Base-by-base conservation (phyloP, 495 filamentous ascomycete species). In the Tirmania nivea region DNA sequence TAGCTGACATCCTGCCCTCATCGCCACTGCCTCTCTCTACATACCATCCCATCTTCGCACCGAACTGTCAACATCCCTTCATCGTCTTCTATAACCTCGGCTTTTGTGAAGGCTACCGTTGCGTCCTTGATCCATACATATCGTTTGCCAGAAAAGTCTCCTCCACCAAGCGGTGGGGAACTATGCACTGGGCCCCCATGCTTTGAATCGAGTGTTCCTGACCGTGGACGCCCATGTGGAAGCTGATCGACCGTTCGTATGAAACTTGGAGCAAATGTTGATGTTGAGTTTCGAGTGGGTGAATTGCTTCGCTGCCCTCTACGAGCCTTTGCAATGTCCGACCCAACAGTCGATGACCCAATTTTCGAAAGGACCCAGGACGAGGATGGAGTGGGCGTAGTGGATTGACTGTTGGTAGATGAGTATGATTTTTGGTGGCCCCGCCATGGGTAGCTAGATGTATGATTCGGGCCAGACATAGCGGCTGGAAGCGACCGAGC, bases 101-200 rank as follows among this genome's bases (percentile, higher is more conserved):
- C 92, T 56, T 86, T 84, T 17, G 94, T 76, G 64, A 99, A 99
- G 6, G 90, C 90, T 55, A 75, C 74, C 62, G 86, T 74, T 1
- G 83, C 72, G 67, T 99, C 86, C 66, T 79, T 79, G 60, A 96
- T 69, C 92, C 92, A 99, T 53, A 99, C 87, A 73, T 95, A 96
- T 71, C 90, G 77, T 67, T 87, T 94, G n/a, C 92, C 92, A 0
- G 90, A 96, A 67, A 99, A 95, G 72, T 96, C 92, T 68, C 90
- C 93, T 63, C 94, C 87, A 49, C 86, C 88, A 8, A 6, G 39
- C 1, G 39, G 39, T 66, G 94, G 87, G 51, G 90, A 80, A 7
- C 83, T 81, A 16, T 78, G 75, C 17, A 89, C 78, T 35, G 74
- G 67, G 58, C 92, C 84, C 17, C 75, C 48, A 12, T 50, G 20